Evolutionary conservation across 2,329 filamentous ascomycete species (phyloP).

Genomic region (Sporothrix curviconia): DNA sequence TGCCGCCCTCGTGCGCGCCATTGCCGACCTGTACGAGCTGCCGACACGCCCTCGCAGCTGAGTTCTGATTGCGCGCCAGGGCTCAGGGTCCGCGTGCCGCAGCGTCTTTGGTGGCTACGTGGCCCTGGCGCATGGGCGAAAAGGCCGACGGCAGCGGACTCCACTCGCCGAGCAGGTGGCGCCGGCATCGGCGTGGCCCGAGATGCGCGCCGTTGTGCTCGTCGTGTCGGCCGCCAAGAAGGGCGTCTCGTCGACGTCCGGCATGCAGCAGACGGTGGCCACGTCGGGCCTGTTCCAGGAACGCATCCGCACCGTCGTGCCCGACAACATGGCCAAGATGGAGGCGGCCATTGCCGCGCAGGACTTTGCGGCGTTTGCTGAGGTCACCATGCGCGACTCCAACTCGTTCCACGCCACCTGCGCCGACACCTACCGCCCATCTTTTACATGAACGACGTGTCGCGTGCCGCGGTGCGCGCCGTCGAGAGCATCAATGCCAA

Average conservation of each 20-base stretch:
- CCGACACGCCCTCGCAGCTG: slow-evolving; percentile 75
- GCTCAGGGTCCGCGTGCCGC: slow-evolving; percentile 89
- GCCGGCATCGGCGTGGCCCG: slow-evolving; percentile 83
- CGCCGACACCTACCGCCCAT: slow-evolving; percentile 91
- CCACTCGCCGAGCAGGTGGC: slow-evolving; percentile 82
- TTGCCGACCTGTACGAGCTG: slow-evolving; percentile 87
- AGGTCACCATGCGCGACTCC: slow-evolving; percentile 91
- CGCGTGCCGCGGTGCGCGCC: slow-evolving; percentile 74
- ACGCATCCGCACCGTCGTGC: slow-evolving; percentile 66
- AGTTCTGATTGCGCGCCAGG: slow-evolving; percentile 86
- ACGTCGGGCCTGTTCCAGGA: slow-evolving; percentile 83
- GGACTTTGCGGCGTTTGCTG: slow-evolving; percentile 82
- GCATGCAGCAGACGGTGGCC: slow-evolving; percentile 94
- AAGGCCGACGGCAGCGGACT: slow-evolving; percentile 76
- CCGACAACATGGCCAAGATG: slow-evolving; percentile 24
- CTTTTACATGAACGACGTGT: slow-evolving; percentile 97
- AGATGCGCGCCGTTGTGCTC: slow-evolving; percentile 86
- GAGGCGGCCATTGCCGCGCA: slow-evolving; percentile 32
- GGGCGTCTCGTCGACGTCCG: slow-evolving; percentile 82
- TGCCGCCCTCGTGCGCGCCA: slow-evolving; percentile 68
- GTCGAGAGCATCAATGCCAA: slow-evolving; percentile 82
- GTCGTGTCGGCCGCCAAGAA: slow-evolving; percentile 94
- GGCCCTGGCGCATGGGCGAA: slow-evolving; percentile 79
- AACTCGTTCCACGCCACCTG: slow-evolving; percentile 97
- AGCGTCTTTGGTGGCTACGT: slow-evolving; percentile 94